Evolutionary conservation across 352 stramenopile species (phyloP).

Genomic region (Pythium myriotylum): DNA sequence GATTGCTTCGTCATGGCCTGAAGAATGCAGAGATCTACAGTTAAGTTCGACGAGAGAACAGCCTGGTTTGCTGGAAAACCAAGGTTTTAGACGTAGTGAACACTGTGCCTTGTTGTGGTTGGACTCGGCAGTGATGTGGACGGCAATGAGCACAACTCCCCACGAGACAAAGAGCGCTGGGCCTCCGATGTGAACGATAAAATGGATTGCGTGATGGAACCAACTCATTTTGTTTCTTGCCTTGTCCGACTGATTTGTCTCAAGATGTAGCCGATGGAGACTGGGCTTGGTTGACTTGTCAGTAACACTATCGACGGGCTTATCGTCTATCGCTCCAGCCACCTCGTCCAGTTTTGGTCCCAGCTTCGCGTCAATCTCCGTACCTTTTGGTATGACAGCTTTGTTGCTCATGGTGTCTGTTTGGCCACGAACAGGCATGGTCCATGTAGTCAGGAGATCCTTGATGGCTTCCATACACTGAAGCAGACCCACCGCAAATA

Average conservation of each 20-base stretch:
- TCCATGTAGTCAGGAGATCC: slow-evolving; percentile 6
- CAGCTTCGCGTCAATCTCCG: no score
- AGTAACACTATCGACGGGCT: no score
- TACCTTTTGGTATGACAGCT: no score
- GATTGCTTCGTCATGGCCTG: background rate
- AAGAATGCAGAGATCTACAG: slow-evolving; percentile 1
- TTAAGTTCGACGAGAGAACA: slow-evolving; percentile 14
- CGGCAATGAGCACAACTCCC: background rate
- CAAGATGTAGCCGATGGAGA: no score
- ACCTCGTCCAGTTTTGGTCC: no score
- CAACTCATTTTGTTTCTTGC: no score
- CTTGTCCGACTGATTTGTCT: no score
- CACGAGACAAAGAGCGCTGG: slow-evolving; percentile 1
- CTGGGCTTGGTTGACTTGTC: no score
- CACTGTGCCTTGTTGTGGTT: background rate
- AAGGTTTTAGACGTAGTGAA: background rate
- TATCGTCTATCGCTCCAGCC: no score
- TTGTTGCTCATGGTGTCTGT: no score
- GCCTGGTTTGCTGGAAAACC: slow-evolving; percentile 3
- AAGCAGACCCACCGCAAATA: slow-evolving; percentile 13
- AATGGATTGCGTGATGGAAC: background rate
- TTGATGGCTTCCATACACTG: slow-evolving; percentile 22
- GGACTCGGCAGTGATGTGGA: slow-evolving; percentile 8
- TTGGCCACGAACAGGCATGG: no score
- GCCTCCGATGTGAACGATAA: background rate